Percentiles rank a stretch among this genome's conserved stretches.
phyloP scores from a whole-genome alignment of 305 asterid genomes.

The Nicotiana rustica region DNA sequence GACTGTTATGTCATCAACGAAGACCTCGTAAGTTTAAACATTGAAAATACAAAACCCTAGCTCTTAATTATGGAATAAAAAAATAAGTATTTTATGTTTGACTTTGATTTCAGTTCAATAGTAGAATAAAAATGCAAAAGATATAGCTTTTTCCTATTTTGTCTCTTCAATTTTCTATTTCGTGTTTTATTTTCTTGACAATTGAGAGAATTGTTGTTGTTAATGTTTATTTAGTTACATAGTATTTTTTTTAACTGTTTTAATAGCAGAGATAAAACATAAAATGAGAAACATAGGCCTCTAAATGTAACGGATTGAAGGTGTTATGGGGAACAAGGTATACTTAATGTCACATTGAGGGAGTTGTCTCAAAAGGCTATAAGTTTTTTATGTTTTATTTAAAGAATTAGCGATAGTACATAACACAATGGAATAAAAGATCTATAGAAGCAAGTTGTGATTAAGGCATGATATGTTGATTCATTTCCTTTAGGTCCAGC shows the following conservation, averaged over 20 bases:
- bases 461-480: background rate
- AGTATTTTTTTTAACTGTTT: too few relatives aligned
- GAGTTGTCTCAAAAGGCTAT: background rate
- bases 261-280: background rate
- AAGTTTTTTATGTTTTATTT: background rate
- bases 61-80: background rate
- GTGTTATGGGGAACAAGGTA: background rate
- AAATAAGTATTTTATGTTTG: background rate
- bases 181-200: background rate
- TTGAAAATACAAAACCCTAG: background rate
- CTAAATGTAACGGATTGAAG: background rate
- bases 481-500: background rate
- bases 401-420: background rate
- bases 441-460: background rate
- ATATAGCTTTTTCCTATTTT: background rate
- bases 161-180: background rate
- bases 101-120: background rate
- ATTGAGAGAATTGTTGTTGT: constrained; percentile 1
- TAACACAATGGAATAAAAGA: background rate
- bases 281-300: background rate
- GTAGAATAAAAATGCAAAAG: background rate
- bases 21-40: constrained; percentile 70
- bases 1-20: constrained; percentile 87
- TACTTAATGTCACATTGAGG: background rate
- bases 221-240: background rate